A percentile compares a stretch with the other conserved stretches of the same genome.
Conservation (phyloP, 176 grass and related monocot genomes). For the Aegilops longissima region DNA sequence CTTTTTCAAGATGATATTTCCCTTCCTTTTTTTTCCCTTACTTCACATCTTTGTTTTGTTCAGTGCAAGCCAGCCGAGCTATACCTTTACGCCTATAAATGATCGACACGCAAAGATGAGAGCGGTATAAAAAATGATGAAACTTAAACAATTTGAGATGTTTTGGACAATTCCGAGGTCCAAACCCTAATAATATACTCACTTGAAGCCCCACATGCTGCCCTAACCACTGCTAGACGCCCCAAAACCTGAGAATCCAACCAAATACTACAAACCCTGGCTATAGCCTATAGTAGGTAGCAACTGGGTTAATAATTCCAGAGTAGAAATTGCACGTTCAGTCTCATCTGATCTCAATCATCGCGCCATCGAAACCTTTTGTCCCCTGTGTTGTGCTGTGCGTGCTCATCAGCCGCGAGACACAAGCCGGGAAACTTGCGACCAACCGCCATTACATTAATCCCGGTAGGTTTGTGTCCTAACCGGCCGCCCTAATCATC, state of each 20-base stretch:
- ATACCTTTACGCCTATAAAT: too few relatives aligned
- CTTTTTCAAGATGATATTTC: too few relatives aligned
- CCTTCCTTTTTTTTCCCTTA: too few relatives aligned
- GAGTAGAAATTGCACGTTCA: not conserved
- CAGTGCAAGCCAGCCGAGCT: too few relatives aligned
- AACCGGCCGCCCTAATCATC: not conserved
- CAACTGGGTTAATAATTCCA: not conserved
- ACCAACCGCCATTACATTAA: conserved; percentile 34
- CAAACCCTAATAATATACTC: not conserved
- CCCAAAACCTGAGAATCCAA: conserved; percentile 20
- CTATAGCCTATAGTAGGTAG: not conserved
- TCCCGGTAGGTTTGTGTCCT: conserved; percentile 24
- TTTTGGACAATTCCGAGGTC: not conserved
- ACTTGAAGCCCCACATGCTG: conserved; percentile 37
- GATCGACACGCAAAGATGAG: too few relatives aligned
- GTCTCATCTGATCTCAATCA: not conserved
- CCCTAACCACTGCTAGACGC: conserved; percentile 29
- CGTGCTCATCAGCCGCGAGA: conserved; percentile 35
- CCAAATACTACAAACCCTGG: not conserved
- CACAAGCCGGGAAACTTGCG: conserved; percentile 40
- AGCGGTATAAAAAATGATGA: too few relatives aligned
- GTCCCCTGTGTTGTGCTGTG: too few relatives aligned
- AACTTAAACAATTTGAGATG: too few relatives aligned
- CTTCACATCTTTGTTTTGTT: too few relatives aligned
- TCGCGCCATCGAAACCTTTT: not conserved